These are phyloP conservation scores for Shiraia sp. DNA, from an alignment of 2,329 filamentous ascomycete species.

Conservation along the genomic window DNA sequence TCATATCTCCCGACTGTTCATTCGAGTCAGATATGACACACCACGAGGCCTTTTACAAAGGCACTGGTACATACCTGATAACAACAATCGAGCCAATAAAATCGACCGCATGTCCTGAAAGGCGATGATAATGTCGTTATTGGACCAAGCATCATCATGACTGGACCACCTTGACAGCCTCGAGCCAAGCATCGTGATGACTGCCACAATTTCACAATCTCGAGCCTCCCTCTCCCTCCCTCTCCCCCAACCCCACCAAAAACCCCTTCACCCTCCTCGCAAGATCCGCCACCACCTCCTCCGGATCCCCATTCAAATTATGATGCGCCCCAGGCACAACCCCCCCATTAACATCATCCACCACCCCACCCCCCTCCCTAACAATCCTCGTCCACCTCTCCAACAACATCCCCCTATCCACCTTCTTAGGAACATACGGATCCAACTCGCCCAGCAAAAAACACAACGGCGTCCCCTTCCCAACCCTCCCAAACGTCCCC, in stretches of 20 bases:
- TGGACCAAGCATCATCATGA: no score
- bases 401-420: constrained; percentile 64
- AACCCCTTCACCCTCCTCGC: constrained; percentile 57
- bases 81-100: no score
- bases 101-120: no score
- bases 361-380: constrained; percentile 48
- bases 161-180: no score
- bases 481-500: constrained; percentile 68
- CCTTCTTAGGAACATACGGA: constrained; percentile 62
- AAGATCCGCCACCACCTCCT: constrained; percentile 54
- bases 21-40: no score
- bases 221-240: constrained; percentile 5
- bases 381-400: constrained; percentile 58
- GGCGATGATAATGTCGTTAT: no score
- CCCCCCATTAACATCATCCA: constrained; percentile 55
- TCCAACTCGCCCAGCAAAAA: constrained; percentile 69
- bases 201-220: constrained; percentile 5
- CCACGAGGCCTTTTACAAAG: no score
- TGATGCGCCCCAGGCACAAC: constrained; percentile 56
- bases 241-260: constrained; percentile 35
- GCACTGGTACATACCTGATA: no score
- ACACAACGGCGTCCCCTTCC: constrained; percentile 57
- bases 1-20: no score
- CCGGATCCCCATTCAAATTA: constrained; percentile 53
- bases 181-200: no score